Evolutionary conservation across 768 basidiomycete genomes (phyloP), one percentile per base, ranked within the genome.

Genomic region (Tulasnella sp.): DNA sequence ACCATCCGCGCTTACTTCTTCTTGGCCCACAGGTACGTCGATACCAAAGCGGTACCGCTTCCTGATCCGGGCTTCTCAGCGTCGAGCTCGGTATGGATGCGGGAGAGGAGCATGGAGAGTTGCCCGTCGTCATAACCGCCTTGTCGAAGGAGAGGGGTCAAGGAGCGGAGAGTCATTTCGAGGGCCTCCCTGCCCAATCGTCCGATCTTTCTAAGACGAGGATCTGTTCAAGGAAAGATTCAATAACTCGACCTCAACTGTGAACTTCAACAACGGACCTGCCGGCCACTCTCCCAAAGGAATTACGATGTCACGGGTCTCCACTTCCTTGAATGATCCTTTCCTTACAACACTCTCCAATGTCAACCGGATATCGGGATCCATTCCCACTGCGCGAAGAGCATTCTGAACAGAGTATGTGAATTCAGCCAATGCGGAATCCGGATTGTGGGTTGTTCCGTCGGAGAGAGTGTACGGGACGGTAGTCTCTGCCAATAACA

Each of bases 11-110:
- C 58, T 74, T 48, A 80, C 79, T 72, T 78, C 72, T 75, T 80
- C 69, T 73, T 80, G 4, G 79, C 79, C 79, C 79, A 80, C 42
- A 80, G 34, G 73, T 80, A 80, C 22, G 79, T 80, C n/a, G 79
- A 72, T 22, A 80, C 79, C 37, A 75, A 54, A 8, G 79, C 69
- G 44, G 73, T 75, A 24, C 79, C 79, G 40, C 12, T 44, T 37
- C 79, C 79, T 2, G 72, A 75, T 7, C 79, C 79, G 24, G 69
- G 69, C 79, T 73, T 72, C 80, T 80, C 80, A n/a, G 73, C 80
- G n/a, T 80, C 80, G 37, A 80, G 37, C 44, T 80, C 80, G 28
- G 80, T 77, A 50, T 80, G 80, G n/a, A 80, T 75, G n/a, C 80
- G 42, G 31, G 80, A 80, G 37, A 80, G 42, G 34, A 80, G 75